phyloP scores from a whole-genome alignment of 2,329 filamentous ascomycete genomes.

The Nemania serpens region DNA sequence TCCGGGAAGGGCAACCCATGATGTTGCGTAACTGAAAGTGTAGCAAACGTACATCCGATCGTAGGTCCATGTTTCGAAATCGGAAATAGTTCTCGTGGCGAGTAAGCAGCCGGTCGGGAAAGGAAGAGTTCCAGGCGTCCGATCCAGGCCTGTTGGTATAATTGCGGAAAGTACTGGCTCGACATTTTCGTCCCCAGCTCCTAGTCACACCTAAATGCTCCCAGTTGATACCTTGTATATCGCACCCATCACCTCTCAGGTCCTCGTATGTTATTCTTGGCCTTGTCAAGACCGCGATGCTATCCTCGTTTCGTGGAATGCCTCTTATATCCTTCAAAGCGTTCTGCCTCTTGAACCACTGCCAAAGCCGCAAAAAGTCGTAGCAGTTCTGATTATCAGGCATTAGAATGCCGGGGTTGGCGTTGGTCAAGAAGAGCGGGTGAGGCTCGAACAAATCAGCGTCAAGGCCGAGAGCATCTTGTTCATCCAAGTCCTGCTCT shows the following conservation, averaged over 20 bases:
- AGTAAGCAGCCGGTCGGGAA: constrained; percentile 44
- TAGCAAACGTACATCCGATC: constrained; percentile 57
- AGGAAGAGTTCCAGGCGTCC: constrained; percentile 45
- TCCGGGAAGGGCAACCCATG: constrained; percentile 60
- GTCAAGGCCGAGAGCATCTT: constrained; percentile 8
- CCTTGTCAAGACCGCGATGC: constrained; percentile 24
- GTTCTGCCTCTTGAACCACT: constrained; percentile 33
- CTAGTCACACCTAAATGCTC: constrained; percentile 55
- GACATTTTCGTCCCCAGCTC: constrained; percentile 52
- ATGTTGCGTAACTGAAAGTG: constrained; percentile 71
- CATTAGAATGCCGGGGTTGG: constrained; percentile 46
- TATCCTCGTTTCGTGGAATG: constrained; percentile 27
- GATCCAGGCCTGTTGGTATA: constrained; percentile 59
- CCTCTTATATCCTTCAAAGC: constrained; percentile 17
- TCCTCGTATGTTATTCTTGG: constrained; percentile 48
- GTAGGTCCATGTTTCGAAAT: constrained; percentile 62
- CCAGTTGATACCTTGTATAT: constrained; percentile 67
- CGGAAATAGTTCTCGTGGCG: constrained; percentile 58
- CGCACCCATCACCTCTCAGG: constrained; percentile 59
- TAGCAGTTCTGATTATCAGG: constrained; percentile 55
- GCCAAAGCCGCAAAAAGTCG: constrained; percentile 58
- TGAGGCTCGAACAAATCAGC: constrained; percentile 28
- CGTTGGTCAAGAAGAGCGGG: constrained; percentile 41
- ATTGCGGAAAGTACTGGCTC: constrained; percentile 58
- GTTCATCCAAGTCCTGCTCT: constrained; percentile 9